Evolutionary conservation across 768 basidiomycete genomes (phyloP).

Genomic region (Leccinum imitatum): DNA sequence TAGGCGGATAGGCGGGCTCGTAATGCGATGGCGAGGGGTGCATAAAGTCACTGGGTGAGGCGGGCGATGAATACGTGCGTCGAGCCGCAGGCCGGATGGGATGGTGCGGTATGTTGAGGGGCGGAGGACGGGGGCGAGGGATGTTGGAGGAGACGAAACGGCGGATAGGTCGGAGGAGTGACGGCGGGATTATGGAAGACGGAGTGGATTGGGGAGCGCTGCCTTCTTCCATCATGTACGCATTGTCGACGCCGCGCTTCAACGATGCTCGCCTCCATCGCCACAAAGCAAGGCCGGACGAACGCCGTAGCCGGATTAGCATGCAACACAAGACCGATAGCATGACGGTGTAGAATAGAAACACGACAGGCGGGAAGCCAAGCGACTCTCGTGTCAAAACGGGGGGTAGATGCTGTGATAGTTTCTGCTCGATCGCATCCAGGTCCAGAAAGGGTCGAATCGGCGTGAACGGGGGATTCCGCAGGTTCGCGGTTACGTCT

Average conservation of each 20-base stretch:
- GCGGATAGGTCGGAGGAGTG: constrained; percentile 31
- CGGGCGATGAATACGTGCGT: constrained; percentile 23
- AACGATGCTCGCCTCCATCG: constrained; percentile 44
- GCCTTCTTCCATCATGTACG: constrained; percentile 52
- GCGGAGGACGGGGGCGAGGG: constrained; percentile 25
- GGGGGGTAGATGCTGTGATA: constrained; percentile 66
- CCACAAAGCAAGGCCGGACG: constrained; percentile 44
- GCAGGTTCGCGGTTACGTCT: constrained; percentile 52
- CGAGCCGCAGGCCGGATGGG: constrained; percentile 17
- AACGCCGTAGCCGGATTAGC: constrained; percentile 57
- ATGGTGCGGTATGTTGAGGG: constrained; percentile 15
- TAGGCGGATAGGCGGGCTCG: constrained; percentile 21
- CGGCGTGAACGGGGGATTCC: constrained; percentile 51
- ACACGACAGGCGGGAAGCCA: constrained; percentile 69
- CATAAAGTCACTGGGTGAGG: constrained; percentile 10
- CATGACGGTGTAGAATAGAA: constrained; percentile 53
- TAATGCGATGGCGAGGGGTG: constrained; percentile 13
- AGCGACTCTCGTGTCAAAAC: constrained; percentile 62
- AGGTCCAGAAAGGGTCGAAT: constrained; percentile 64
- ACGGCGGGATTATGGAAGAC: constrained; percentile 22
- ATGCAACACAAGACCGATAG: constrained; percentile 44
- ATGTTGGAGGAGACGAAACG: constrained; percentile 22
- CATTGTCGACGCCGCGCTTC: constrained; percentile 28
- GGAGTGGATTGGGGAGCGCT: constrained; percentile 9
- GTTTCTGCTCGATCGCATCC: constrained; percentile 57